These are phyloP conservation scores for Populus hybrid DNA, from an alignment of 441 rosid genomes.

Conservation along the genomic window DNA sequence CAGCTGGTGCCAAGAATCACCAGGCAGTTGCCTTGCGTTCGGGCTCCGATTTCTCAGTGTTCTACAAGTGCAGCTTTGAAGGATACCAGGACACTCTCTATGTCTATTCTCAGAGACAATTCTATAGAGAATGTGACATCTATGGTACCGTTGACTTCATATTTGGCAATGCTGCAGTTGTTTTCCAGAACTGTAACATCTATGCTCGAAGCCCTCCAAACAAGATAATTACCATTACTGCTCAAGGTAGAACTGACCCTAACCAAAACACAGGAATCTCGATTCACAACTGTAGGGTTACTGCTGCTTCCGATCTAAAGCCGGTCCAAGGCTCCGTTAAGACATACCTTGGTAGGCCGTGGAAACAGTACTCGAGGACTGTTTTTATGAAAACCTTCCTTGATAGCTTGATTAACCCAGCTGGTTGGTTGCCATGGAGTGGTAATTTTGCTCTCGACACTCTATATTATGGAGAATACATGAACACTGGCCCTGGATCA, in stretches of 20 bases:
- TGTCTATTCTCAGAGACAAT: constrained; percentile 61
- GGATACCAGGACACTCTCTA: constrained; percentile 85
- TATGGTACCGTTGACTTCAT: constrained; percentile 85
- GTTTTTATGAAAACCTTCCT: constrained; percentile 53
- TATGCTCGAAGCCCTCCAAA: constrained; percentile 52
- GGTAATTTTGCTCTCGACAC: constrained; percentile 58
- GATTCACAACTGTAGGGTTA: constrained; percentile 59
- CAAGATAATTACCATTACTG: constrained; percentile 56
- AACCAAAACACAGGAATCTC: constrained; percentile 80
- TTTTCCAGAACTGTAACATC: constrained; percentile 70
- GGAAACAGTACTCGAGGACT: constrained; percentile 72
- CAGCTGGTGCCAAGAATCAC: constrained; percentile 68
- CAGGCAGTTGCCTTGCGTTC: constrained; percentile 93
- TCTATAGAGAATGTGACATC: constrained; percentile 68
- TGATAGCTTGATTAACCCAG: constrained; percentile 52
- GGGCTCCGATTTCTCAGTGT: constrained; percentile 70
- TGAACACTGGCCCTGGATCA: constrained; percentile 66
- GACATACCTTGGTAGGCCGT: constrained; percentile 71
- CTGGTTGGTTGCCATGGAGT: constrained; percentile 71
- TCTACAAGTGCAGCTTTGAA: constrained; percentile 63
- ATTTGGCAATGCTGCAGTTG: constrained; percentile 76
- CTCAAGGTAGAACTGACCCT: constrained; percentile 74
- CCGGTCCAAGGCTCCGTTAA: constrained; percentile 45
- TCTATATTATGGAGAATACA: constrained; percentile 72
- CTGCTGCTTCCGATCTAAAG: constrained; percentile 58